Percentiles rank a stretch among this genome's conserved stretches.
These are phyloP conservation scores for Endothia cerciana DNA, from an alignment of 2,329 filamentous ascomycete species.

Conservation along the genomic window DNA sequence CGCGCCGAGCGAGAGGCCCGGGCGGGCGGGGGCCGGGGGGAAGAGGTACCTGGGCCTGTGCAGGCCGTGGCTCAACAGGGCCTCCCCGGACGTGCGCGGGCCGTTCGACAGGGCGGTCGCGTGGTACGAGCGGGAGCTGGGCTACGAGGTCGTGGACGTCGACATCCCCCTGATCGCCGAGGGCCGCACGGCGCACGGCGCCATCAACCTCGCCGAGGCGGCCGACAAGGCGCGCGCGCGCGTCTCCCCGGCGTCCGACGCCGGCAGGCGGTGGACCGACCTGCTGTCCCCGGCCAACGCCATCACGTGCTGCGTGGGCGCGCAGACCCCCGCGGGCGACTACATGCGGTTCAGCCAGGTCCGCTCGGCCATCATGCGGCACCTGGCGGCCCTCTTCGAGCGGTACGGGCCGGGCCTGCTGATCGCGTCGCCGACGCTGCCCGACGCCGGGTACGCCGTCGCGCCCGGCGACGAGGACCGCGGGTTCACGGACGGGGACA, in stretches of 20 bases:
- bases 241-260: constrained; percentile 30
- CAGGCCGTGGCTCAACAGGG: constrained; percentile 69
- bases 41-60: constrained; percentile 73
- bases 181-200: constrained; percentile 75
- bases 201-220: constrained; percentile 77
- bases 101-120: constrained; percentile 66
- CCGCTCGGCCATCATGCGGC: constrained; percentile 76
- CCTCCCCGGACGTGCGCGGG: constrained; percentile 65
- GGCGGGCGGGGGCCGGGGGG: constrained; percentile 44
- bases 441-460: constrained; percentile 75
- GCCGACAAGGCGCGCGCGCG: constrained; percentile 48
- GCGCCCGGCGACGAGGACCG: constrained; percentile 62
- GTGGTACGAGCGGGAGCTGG: constrained; percentile 55
- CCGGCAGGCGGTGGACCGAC: constrained; percentile 54
- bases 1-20: constrained; percentile 57
- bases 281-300: constrained; percentile 69
- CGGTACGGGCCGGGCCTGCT: constrained; percentile 71
- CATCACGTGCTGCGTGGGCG: constrained; percentile 67
- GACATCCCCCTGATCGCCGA: constrained; percentile 68
- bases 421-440: constrained; percentile 77
- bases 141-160: constrained; percentile 61
- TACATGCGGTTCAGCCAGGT: constrained; percentile 74
- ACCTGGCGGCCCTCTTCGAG: constrained; percentile 72
- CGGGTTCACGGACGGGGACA: constrained; percentile 76
- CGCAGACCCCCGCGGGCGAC: constrained; percentile 69